Base-by-base conservation (phyloP, 345 rosid genomes). In the Eucalyptus grandis region DNA sequence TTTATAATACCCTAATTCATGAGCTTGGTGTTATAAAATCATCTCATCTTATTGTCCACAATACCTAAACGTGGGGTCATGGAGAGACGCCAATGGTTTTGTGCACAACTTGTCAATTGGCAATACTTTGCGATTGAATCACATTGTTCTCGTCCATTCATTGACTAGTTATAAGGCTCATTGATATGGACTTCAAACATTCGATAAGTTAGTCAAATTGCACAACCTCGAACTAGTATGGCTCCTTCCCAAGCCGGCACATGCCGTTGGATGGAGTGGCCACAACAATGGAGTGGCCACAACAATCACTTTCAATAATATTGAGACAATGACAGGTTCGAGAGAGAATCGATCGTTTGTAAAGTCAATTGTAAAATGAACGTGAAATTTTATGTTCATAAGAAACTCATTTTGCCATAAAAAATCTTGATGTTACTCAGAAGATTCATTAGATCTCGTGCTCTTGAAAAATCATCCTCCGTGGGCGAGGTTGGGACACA, bases 261-360 rank as follows among this genome's bases (percentile, higher is more conserved):
- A 3, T 3, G 7, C 6, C 4, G 4, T 17, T 72, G 46, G 37
- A 72, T 34, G 26, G 14, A 72, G 8, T 10, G 26, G 14, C 44
- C 14, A 2, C 26, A 11, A 37, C 14, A 53, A 53, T 53, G 26
- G 14, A 72, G 14, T 10, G 26, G 14, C 44, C 14, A 2, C 26
- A 11, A 37, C 14, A 53, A 53, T 53, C 46, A 72, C 44, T 37
- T 17, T 10, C 46, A 7, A 10, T 19, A 72, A 72, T 37, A 34
- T 72, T 2, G 1, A 0, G 5, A 19, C 8, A 4, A 22, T 6
- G 14, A 72, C 0, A 17, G 8, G 14, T 72, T 34, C 14, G 0
- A 16, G 11, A 21, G 3, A 4, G 14, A 10, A 16, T 53, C 14
- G 0, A 37, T 37, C 6, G 8, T 22, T 6, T 72, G 4, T 17